A percentile compares a stretch with the other conserved stretches of the same genome.
These are phyloP conservation scores for Nothopassalora personata DNA, from an alignment of 2,329 filamentous ascomycete species.

Conservation along the genomic window DNA sequence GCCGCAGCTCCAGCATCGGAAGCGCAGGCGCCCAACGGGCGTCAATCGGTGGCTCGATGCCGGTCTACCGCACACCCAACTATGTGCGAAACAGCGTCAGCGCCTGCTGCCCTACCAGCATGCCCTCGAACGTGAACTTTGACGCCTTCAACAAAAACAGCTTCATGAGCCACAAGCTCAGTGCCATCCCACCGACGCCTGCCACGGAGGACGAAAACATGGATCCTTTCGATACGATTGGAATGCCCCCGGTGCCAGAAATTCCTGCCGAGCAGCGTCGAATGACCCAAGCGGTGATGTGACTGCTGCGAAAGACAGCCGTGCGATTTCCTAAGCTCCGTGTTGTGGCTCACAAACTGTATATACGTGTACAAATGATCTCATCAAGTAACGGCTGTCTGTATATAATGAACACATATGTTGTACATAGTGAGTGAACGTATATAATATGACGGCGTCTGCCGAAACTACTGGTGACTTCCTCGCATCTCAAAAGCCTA, in stretches of 20 bases:
- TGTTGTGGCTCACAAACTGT: conserved; percentile 1
- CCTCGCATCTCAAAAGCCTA: background rate
- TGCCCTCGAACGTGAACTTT: conserved; percentile 31
- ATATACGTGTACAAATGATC: conserved; percentile 7
- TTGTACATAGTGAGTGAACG: background rate
- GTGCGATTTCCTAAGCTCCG: background rate
- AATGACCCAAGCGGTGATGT: conserved; percentile 13
- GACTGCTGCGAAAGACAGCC: background rate
- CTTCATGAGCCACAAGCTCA: conserved; percentile 31
- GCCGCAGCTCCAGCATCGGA: conserved; percentile 19
- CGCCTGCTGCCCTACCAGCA: conserved; percentile 36
- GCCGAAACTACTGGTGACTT: background rate
- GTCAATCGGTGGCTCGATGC: conserved; percentile 13
- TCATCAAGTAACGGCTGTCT: background rate
- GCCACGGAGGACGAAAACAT: conserved; percentile 23
- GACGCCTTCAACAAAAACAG: conserved; percentile 24
- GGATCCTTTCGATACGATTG: conserved; percentile 36
- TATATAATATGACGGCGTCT: background rate
- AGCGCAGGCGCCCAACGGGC: conserved; percentile 14
- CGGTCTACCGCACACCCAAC: conserved; percentile 30
- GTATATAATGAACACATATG: conserved; percentile 6
- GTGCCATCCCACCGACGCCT: conserved; percentile 41
- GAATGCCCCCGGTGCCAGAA: conserved; percentile 20
- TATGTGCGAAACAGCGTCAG: conserved; percentile 35
- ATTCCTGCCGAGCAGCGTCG: background rate